Percentiles rank a stretch among this genome's conserved stretches.
These are phyloP conservation scores for Fusarium mexicanum DNA, from an alignment of 2,329 filamentous ascomycete species.

Conservation along the genomic window DNA sequence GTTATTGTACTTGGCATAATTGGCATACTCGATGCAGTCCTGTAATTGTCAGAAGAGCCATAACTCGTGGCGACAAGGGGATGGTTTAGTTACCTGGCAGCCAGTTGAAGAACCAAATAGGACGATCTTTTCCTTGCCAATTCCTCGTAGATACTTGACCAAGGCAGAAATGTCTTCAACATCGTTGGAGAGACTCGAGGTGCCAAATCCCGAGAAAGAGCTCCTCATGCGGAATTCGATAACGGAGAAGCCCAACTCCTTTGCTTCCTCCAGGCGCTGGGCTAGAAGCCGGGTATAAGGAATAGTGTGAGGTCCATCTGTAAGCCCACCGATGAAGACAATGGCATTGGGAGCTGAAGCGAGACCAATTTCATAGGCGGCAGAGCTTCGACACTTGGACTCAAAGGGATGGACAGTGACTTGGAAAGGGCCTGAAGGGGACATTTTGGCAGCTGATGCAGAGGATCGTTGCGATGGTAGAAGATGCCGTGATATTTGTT, in stretches of 20 bases:
- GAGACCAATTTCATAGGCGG: conserved; percentile 60
- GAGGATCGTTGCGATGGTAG: not conserved
- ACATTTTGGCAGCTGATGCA: conserved; percentile 36
- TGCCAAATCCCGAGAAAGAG: conserved; percentile 64
- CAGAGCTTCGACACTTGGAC: conserved; percentile 52
- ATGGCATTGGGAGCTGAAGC: conserved; percentile 64
- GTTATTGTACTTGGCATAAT: conserved; percentile 52
- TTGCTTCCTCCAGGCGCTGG: conserved; percentile 50
- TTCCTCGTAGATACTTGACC: conserved; percentile 62
- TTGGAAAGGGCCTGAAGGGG: conserved; percentile 49
- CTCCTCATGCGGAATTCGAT: conserved; percentile 67
- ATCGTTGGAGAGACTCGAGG: conserved; percentile 60
- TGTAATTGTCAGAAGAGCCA: conserved; percentile 39
- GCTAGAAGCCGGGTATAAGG: conserved; percentile 64
- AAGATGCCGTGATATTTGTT: not conserved
- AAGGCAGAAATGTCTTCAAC: conserved; percentile 63
- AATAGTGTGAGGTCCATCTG: conserved; percentile 74
- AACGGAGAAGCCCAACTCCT: conserved; percentile 59
- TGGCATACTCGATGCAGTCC: conserved; percentile 67
- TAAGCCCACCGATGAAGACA: conserved; percentile 76
- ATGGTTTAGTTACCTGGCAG: conserved; percentile 55
- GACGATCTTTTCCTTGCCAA: conserved; percentile 62
- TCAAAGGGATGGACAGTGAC: conserved; percentile 59
- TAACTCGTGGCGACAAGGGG: not conserved
- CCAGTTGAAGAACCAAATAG: conserved; percentile 69